phyloP scores from a whole-genome alignment of 306 rosid species.

The Dalbergia cochinchinensis region DNA sequence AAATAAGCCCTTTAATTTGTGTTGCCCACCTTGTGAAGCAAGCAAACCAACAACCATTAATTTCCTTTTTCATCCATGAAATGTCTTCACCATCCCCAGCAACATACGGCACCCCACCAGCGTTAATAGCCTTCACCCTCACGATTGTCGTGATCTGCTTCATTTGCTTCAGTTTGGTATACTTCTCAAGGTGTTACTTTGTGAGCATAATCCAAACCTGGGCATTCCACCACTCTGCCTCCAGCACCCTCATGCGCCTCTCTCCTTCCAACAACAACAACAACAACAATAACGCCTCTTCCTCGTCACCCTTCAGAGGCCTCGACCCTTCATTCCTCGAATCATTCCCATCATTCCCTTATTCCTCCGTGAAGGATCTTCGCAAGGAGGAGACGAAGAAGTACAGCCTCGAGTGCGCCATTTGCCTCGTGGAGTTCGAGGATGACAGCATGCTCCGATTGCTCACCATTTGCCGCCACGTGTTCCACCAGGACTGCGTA shows the following conservation, averaged over 20 bases:
- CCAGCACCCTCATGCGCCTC: slow-evolving; percentile 27
- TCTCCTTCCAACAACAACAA: neutral
- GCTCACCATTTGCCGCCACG: slow-evolving; percentile 62
- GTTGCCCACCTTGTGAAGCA: slow-evolving; percentile 22
- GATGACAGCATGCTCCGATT: slow-evolving; percentile 60
- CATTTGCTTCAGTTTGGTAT: slow-evolving; percentile 49
- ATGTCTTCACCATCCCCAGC: neutral
- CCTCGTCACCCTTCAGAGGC: slow-evolving; percentile 50
- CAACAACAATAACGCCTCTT: neutral
- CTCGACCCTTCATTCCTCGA: slow-evolving; percentile 57
- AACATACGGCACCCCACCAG: slow-evolving; percentile 39
- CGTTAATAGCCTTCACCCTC: slow-evolving; percentile 47
- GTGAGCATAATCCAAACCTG: slow-evolving; percentile 34
- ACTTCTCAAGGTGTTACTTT: slow-evolving; percentile 55
- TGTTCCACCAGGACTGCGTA: slow-evolving; percentile 77
- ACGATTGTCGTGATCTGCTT: slow-evolving; percentile 51
- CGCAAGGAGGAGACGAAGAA: slow-evolving; percentile 42
- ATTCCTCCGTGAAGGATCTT: slow-evolving; percentile 63
- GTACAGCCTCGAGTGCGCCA: slow-evolving; percentile 67
- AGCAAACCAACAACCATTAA: no score
- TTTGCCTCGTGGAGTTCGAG: slow-evolving; percentile 75
- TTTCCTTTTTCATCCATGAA: neutral
- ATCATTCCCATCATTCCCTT: slow-evolving; percentile 64
- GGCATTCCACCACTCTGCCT: slow-evolving; percentile 40
- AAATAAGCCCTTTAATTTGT: slow-evolving; percentile 28